Base-by-base conservation (phyloP, 306 rosid genomes). In the Casuarina glauca region DNA sequence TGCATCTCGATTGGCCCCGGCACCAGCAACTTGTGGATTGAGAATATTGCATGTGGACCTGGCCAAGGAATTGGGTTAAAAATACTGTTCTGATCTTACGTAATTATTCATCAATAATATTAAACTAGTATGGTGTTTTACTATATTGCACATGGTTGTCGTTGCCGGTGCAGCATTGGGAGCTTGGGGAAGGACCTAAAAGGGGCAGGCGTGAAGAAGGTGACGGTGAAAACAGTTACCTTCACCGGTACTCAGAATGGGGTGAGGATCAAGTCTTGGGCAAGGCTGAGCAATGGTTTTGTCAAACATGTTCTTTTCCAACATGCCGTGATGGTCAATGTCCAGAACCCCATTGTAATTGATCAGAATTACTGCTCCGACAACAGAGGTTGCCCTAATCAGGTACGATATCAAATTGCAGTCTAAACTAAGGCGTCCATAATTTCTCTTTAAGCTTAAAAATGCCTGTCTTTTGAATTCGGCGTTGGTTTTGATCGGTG, bases 1-100 rank as follows among this genome's bases (percentile, higher is more conserved):
- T 89, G 90, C 77, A 79, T 89, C 75, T 89, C 93, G 16, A 73
- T 89, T 63, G 93, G 93, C 43, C 88, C 89, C 3, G 90, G 94
- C 35, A 72, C 90, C 55, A 61, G 87, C 39, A 69, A 88, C 73
- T 69, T 90, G 84, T 90, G 94, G 94, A 88, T 90, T 17, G 87
- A 88, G 43, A 78, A 79, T 15, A 69, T 88, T 20, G 83, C 82
- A 4, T 90, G 94, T 45, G 90, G 91, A 64, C 94, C 91, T 0
- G 91, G 94, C 48, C 94, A 90, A 38, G 93, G 93, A 63, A 85
- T 89, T 19, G 87, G 93, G 93, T 87, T 7, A 46, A 48, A 8
- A 1, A 48, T 9, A 26, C 1, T 26, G 32, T 26, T 26, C 32
- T 26, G 32, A 0, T 26, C 32, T 26, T 26, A 26, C 32, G 32